Percentiles rank a stretch among this genome's conserved stretches.
Evolutionary conservation across 2,329 filamentous ascomycete genomes (phyloP).

Genomic region (Epicoccum nigrum): DNA sequence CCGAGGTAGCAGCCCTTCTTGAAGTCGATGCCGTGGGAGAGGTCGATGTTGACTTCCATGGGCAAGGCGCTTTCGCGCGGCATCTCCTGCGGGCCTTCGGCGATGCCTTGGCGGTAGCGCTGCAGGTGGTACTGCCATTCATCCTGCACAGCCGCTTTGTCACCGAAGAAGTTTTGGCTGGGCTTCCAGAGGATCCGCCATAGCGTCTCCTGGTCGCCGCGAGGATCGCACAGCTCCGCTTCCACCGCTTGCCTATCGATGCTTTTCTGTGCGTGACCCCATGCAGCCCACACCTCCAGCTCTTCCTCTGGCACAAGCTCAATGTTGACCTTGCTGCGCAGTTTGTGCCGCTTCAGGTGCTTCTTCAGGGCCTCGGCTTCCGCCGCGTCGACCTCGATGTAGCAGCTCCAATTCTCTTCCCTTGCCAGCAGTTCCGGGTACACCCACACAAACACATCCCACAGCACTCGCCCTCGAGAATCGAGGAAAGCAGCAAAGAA

Average conservation of each 20-base stretch:
- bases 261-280: constrained; percentile 56
- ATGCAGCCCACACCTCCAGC: constrained; percentile 73
- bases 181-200: constrained; percentile 11
- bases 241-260: constrained; percentile 15
- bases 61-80: constrained; percentile 73
- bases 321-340: constrained; percentile 78
- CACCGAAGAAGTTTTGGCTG: constrained; percentile 4
- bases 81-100: constrained; percentile 86
- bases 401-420: constrained; percentile 60
- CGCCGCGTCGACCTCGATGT: constrained; percentile 81
- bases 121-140: constrained; percentile 70
- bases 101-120: constrained; percentile 78
- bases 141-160: constrained; percentile 31
- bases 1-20: constrained; percentile 96
- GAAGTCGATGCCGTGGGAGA: constrained; percentile 86
- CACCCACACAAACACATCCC: constrained; percentile 87
- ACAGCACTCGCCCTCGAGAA: constrained; percentile 77
- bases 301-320: constrained; percentile 65
- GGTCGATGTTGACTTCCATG: constrained; percentile 87
- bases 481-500: constrained; percentile 84
- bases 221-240: constrained; percentile 29
- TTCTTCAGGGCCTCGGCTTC: constrained; percentile 68
- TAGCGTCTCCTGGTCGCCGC: constrained; percentile 21
- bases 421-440: constrained; percentile 29
- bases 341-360: constrained; percentile 83